A percentile compares a stretch with the other conserved stretches of the same genome.
These are phyloP conservation scores for Plectosphaerella cucumerina DNA, from an alignment of 2,329 filamentous ascomycete genomes.

Conservation along the genomic window DNA sequence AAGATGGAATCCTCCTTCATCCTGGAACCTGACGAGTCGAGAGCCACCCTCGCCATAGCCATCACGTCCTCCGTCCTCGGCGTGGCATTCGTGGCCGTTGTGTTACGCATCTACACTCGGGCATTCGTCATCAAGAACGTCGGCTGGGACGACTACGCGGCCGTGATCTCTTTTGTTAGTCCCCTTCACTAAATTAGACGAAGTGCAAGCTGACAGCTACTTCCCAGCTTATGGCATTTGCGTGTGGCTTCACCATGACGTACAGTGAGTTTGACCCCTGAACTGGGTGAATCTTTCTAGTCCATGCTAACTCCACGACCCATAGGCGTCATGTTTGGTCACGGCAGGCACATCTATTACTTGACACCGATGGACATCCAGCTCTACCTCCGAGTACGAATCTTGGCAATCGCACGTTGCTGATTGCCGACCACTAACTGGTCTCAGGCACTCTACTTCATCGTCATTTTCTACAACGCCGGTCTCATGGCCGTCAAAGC, in stretches of 20 bases:
- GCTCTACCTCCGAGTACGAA: background rate
- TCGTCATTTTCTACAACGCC: conserved; percentile 17
- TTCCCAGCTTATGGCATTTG: background rate
- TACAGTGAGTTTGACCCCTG: background rate
- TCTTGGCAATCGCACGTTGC: too few relatives aligned
- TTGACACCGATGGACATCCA: background rate
- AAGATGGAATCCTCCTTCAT: conserved; percentile 8
- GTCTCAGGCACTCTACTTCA: conserved; percentile 9
- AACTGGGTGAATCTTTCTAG: background rate
- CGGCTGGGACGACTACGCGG: conserved; percentile 19
- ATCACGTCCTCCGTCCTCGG: background rate
- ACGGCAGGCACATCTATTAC: background rate
- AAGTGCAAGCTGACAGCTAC: too few relatives aligned
- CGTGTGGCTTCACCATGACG: background rate
- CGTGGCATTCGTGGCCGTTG: conserved; percentile 6
- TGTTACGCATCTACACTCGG: conserved; percentile 15
- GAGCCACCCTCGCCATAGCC: conserved; percentile 1
- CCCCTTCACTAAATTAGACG: background rate
- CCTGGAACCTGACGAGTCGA: conserved; percentile 1
- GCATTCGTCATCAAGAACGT: conserved; percentile 18
- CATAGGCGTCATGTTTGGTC: background rate
- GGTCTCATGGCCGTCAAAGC: conserved; percentile 17
- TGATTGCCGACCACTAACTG: background rate
- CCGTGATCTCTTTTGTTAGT: conserved; percentile 18
- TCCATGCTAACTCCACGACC: too few relatives aligned